phyloP scores from a whole-genome alignment of 441 rosid genomes.

The Aquilaria agallochum region DNA sequence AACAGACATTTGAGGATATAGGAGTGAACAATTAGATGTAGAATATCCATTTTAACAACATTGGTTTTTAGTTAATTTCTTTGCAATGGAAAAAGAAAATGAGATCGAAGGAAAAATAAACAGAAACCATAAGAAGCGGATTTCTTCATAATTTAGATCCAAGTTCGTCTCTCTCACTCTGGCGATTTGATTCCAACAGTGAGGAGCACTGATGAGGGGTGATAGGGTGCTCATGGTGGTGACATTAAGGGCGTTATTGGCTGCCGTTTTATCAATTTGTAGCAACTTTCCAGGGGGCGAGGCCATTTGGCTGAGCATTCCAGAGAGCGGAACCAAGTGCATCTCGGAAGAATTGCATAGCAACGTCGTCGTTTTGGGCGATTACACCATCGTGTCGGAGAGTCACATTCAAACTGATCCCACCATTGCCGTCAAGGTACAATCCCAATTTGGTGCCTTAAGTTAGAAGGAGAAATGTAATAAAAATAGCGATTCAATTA shows the following conservation, averaged over 20 bases:
- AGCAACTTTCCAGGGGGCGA: constrained; percentile 20
- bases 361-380: constrained; percentile 77
- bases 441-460: no score
- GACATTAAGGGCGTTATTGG: constrained; percentile 1
- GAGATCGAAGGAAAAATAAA: no score
- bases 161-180: neutral
- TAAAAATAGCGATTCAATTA: no score
- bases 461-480: no score
- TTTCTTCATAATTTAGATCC: no score
- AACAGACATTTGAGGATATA: no score
- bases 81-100: no score
- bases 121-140: no score
- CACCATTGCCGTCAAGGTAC: constrained; percentile 68
- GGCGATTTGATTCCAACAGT: neutral
- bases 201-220: constrained; percentile 3
- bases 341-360: constrained; percentile 82
- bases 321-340: constrained; percentile 69
- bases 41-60: no score
- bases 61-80: no score
- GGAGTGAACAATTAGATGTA: no score
- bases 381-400: constrained; percentile 67
- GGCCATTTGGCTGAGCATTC: constrained; percentile 72
- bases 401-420: constrained; percentile 43
- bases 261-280: constrained; percentile 1
- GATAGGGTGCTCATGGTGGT: constrained; percentile 15